Percentiles rank a stretch among this genome's conserved stretches.
Conservation (phyloP, 2,329 filamentous ascomycete genomes). For the Fusarium sp. region DNA sequence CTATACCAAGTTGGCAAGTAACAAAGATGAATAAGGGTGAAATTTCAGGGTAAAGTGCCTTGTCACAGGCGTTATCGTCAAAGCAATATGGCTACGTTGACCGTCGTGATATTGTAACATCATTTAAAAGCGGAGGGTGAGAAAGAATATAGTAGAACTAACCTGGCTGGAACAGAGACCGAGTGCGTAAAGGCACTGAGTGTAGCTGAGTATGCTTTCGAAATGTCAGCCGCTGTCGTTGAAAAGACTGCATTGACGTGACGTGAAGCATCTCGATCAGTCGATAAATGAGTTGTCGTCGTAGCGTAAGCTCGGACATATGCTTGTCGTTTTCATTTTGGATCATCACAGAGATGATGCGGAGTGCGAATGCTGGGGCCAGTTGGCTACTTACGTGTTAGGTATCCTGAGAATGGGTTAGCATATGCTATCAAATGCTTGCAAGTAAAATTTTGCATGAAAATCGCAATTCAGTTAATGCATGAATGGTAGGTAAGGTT, state of each 20-base stretch:
- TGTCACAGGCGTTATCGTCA: constrained; percentile 61
- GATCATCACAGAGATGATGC: constrained; percentile 75
- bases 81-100: constrained; percentile 61
- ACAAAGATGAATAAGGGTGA: neutral
- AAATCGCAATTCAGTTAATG: constrained; percentile 59
- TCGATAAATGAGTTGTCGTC: constrained; percentile 55
- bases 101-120: constrained; percentile 61
- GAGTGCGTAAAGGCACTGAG: neutral
- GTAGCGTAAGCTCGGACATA: constrained; percentile 85
- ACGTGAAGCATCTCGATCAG: constrained; percentile 45
- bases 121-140: constrained; percentile 46
- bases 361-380: constrained; percentile 16
- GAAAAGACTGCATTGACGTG: constrained; percentile 28
- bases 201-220: constrained; percentile 19
- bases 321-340: constrained; percentile 92
- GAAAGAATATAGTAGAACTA: constrained; percentile 35
- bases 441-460: constrained; percentile 10
- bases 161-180: constrained; percentile 32
- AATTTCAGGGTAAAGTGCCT: constrained; percentile 49
- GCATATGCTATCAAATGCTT: constrained; percentile 20
- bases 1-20: neutral
- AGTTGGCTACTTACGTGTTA: constrained; percentile 43
- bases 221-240: constrained; percentile 41
- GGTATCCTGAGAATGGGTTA: constrained; percentile 35
- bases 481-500: constrained; percentile 77